A percentile compares a stretch with the other conserved stretches of the same genome.
Conservation (phyloP, 2,329 filamentous ascomycete genomes). For the Ceratocystis papillata region DNA sequence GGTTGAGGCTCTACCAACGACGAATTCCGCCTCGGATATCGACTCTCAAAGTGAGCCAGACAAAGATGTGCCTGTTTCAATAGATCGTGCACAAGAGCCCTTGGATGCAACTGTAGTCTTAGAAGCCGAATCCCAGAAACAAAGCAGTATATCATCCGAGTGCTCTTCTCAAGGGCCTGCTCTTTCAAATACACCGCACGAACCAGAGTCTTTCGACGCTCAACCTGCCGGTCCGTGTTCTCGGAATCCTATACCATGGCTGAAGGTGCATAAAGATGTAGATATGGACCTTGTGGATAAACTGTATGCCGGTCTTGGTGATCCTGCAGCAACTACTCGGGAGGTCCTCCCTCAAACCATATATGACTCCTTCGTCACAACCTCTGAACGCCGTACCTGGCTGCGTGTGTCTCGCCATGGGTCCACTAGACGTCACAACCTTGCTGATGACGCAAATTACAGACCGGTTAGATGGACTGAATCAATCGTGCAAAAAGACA, state of each 20-base stretch:
- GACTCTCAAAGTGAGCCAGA: background rate
- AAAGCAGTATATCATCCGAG: background rate
- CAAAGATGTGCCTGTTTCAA: background rate
- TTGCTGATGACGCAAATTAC: conserved; percentile 50
- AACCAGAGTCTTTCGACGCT: background rate
- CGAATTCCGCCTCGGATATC: background rate
- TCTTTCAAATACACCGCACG: background rate
- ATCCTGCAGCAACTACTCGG: conserved; percentile 26
- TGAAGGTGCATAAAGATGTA: conserved; percentile 14
- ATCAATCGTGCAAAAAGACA: conserved; percentile 45
- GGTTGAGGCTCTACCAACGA: background rate
- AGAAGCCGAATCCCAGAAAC: background rate
- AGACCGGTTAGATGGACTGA: conserved; percentile 46
- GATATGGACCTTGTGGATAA: conserved; percentile 21
- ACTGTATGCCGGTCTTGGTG: conserved; percentile 30
- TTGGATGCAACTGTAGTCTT: background rate
- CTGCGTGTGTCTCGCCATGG: conserved; percentile 53
- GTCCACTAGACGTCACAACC: conserved; percentile 46
- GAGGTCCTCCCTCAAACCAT: conserved; percentile 38
- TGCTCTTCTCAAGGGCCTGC: background rate
- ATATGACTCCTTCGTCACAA: conserved; percentile 43
- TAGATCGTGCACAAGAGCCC: background rate
- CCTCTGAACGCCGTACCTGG: conserved; percentile 53
- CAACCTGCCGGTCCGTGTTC: background rate
- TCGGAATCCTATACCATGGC: background rate